Conservation (phyloP, 345 rosid species). For the Kernera saxatilis region DNA sequence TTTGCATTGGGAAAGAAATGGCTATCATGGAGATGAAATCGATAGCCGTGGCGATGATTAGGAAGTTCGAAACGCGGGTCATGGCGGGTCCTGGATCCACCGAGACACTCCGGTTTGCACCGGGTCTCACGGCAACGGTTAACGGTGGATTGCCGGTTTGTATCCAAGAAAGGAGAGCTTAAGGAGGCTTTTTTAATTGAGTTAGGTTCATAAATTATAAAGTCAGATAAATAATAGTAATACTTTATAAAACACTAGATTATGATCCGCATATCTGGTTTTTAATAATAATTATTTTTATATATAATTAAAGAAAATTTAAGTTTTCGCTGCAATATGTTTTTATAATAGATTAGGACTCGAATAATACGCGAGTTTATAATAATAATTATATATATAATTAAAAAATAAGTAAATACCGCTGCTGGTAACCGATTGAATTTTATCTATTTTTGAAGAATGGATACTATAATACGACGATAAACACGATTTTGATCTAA, state of each 20-base stretch:
- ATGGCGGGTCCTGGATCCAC: not conserved
- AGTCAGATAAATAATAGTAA: not conserved
- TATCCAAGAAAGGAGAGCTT: conserved; percentile 33
- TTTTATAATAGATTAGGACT: too few species aligned
- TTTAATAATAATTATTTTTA: too few species aligned
- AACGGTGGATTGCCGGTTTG: conserved; percentile 66
- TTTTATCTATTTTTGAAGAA: too few species aligned
- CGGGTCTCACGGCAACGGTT: conserved; percentile 78
- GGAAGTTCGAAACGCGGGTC: conserved; percentile 34
- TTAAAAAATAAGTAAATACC: too few species aligned
- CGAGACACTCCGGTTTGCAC: conserved; percentile 39
- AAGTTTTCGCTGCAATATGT: too few species aligned
- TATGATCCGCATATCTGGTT: too few species aligned
- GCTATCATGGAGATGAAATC: conserved; percentile 59
- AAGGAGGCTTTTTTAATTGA: not conserved
- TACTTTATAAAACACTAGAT: not conserved
- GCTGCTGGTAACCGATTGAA: too few species aligned
- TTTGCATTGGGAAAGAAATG: conserved; percentile 78
- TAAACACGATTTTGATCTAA: too few species aligned
- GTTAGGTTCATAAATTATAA: not conserved
- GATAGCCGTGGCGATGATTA: conserved; percentile 46
- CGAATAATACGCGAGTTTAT: too few species aligned
- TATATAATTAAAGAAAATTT: too few species aligned
- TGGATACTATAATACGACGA: too few species aligned
- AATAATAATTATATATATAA: too few species aligned